Evolutionary conservation across 2,329 filamentous ascomycete genomes (phyloP).

Genomic region (Aspergillus melleus): DNA sequence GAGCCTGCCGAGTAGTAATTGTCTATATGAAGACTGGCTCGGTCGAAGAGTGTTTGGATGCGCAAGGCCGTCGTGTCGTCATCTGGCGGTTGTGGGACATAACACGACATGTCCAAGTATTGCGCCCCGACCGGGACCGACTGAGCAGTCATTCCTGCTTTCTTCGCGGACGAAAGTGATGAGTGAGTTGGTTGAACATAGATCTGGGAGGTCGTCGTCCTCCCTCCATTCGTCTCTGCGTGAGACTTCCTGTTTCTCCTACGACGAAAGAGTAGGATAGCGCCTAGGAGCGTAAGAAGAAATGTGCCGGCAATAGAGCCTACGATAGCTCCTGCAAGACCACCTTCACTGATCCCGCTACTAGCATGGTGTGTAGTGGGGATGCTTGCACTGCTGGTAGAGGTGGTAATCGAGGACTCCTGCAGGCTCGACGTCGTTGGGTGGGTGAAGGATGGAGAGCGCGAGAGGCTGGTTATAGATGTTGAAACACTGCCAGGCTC

Average conservation of each 20-base stretch:
- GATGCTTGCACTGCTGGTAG: constrained; percentile 1
- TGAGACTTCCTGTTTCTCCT: constrained; percentile 3
- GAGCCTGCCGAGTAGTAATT: constrained; percentile 32
- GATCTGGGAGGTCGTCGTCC: neutral
- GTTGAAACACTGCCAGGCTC: neutral
- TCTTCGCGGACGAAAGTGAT: neutral
- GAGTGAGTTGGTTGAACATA: neutral
- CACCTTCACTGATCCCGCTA: constrained; percentile 15
- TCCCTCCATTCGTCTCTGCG: neutral
- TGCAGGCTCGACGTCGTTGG: no score
- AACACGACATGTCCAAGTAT: constrained; percentile 4
- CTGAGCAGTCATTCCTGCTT: neutral
- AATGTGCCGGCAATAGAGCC: constrained; percentile 24
- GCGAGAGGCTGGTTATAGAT: no score
- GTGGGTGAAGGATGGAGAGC: no score
- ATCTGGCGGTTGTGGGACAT: constrained; percentile 32
- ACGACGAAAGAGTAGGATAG: constrained; percentile 23
- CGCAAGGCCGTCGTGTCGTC: constrained; percentile 26
- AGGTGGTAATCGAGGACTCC: neutral
- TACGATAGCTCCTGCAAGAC: constrained; percentile 27
- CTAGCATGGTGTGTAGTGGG: neutral
- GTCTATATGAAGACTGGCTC: constrained; percentile 36
- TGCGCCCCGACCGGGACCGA: neutral
- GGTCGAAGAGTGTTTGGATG: constrained; percentile 34
- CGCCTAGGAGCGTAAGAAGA: constrained; percentile 20